These are phyloP conservation scores for Colletotrichum sp. DNA, from an alignment of 2,329 filamentous ascomycete species.

Conservation along the genomic window DNA sequence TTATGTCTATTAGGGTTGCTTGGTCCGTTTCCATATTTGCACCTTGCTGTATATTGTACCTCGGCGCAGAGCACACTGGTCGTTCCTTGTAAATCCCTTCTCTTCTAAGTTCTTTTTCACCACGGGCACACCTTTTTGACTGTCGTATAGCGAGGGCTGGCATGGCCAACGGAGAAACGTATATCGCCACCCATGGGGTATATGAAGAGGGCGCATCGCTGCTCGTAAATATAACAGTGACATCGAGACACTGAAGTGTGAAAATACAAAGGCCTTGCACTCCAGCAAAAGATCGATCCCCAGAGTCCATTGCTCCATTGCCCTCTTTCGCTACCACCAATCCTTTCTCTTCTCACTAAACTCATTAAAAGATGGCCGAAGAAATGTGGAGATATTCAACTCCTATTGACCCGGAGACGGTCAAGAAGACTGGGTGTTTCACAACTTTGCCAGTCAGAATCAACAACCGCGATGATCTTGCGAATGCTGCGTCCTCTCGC, in stretches of 20 bases:
- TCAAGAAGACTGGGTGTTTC: not conserved
- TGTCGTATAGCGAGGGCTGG: rapidly evolving
- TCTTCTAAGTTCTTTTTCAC: no score
- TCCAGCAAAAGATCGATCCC: no score
- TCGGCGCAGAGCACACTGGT: no score
- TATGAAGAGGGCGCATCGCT: not conserved
- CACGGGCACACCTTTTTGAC: no score
- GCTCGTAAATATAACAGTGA: not conserved
- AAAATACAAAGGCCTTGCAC: not conserved
- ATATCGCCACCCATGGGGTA: no score
- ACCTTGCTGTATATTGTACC: no score
- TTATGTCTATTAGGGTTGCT: no score
- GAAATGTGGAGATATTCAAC: not conserved
- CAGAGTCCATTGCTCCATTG: no score
- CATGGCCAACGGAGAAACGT: no score
- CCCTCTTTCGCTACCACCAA: not conserved
- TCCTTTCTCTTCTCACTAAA: not conserved
- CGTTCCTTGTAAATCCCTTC: no score
- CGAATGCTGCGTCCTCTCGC: not conserved
- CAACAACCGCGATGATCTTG: not conserved
- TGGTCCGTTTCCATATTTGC: no score
- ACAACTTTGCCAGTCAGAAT: not conserved
- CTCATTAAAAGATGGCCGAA: not conserved
- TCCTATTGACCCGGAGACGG: not conserved
- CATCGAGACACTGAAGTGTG: not conserved